These are phyloP conservation scores for Cordyceps cateniannulata DNA, from an alignment of 2,329 filamentous ascomycete species.

Conservation along the genomic window DNA sequence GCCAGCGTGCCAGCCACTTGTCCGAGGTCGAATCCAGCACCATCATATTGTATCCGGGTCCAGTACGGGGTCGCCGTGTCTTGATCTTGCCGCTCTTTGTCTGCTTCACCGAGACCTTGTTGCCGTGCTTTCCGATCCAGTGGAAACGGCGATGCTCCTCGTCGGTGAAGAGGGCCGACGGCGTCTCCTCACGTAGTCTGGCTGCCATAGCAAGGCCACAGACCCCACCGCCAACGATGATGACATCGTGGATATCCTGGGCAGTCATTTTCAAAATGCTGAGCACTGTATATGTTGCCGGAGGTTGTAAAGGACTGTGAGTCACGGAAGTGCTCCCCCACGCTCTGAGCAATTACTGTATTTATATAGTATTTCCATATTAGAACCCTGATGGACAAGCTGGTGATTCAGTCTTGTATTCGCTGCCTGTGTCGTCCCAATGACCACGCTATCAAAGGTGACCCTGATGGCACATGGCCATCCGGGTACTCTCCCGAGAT, in stretches of 20 bases:
- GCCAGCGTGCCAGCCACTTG: slow-evolving; percentile 66
- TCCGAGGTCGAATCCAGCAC: slow-evolving; percentile 61
- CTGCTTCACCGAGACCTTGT: slow-evolving; percentile 50
- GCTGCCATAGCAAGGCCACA: slow-evolving; percentile 69
- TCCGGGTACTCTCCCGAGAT: slow-evolving; percentile 1
- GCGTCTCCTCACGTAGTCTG: slow-evolving; percentile 63
- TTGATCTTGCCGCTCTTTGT: slow-evolving; percentile 28
- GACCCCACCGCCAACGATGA: slow-evolving; percentile 69
- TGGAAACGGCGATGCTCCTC: slow-evolving; percentile 77
- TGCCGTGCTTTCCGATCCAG: slow-evolving; percentile 63
- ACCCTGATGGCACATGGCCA: slow-evolving; percentile 9
- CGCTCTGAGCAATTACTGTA: too few relatives aligned
- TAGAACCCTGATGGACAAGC: background rate
- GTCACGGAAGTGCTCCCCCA: background rate
- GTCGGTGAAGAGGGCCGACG: slow-evolving; percentile 75
- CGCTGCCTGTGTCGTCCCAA: background rate
- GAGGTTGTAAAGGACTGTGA: background rate
- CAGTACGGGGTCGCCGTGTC: slow-evolving; percentile 4
- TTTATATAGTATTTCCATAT: background rate
- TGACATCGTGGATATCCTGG: slow-evolving; percentile 51
- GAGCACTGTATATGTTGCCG: too few relatives aligned
- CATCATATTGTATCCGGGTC: slow-evolving; percentile 39
- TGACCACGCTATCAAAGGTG: background rate
- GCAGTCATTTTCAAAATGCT: background rate
- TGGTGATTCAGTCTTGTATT: background rate